Evolutionary conservation across 768 basidiomycete genomes (phyloP), one percentile per base, ranked within the genome.

Genomic region (Gymnopilus dilepis): DNA sequence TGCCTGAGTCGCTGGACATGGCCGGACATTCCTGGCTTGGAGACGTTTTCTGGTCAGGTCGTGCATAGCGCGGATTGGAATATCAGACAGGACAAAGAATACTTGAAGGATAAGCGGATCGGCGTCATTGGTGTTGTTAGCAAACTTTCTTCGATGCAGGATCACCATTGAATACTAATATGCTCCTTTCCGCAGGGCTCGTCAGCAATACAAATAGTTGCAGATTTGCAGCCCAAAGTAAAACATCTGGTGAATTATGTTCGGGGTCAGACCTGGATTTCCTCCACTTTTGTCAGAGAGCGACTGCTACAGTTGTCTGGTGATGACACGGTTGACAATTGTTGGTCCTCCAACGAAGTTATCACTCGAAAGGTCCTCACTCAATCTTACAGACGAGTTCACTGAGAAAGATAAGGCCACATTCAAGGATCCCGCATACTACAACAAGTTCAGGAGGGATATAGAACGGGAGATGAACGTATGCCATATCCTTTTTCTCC

Each of bases 1-100:
- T 64, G 64, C 11, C 69, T 88, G 45, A 86, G 83, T 51, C 72
- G 84, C 6, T 89, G 87, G 87, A 76, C 80, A 26, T 90, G 87
- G 89, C 90, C 89, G 2, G 81, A 86, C 43, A 88, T 90, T 43
- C 70, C 76, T 8, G 88, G 87, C 3, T 69, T 89, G 28, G 72
- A 84, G 15, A 75, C 71, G 7, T 91, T 86, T 72, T 74, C 80
- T 61, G 90, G 89, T 4, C 77, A 74, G 52, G 70, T 89, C 13
- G 72, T 87, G 0, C 90, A 92, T 65, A 86, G 84, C n/a, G 89
- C 88, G 0, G 69, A 81, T 1, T 89, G 88, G 85, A 80, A 84
- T 24, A 76, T 73, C 30, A 77, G 70, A 11, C 70, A 78, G 34
- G 70, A 69, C 15, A 74, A 75, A 22, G 65, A 64, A n/a, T 73